Evolutionary conservation across 2,329 filamentous ascomycete species (phyloP).

Genomic region (Ilyonectria mors-panacis): DNA sequence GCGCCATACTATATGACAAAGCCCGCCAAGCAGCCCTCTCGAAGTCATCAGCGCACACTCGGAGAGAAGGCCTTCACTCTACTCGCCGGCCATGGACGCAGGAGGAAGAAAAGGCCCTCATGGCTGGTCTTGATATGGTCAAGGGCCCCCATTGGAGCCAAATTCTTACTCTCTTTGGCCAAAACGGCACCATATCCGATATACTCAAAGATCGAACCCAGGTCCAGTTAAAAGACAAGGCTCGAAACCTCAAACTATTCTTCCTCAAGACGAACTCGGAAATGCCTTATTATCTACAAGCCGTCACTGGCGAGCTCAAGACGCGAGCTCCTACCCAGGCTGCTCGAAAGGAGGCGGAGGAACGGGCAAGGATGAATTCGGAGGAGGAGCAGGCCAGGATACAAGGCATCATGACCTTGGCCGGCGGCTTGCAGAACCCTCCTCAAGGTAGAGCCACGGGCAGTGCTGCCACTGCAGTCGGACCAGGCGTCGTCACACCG

Average conservation of each 20-base stretch:
- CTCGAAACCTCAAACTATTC: constrained; percentile 89
- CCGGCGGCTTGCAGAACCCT: constrained; percentile 65
- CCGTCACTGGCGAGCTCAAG: constrained; percentile 91
- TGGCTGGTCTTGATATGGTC: constrained; percentile 89
- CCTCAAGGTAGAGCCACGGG: constrained; percentile 47
- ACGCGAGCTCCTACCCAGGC: constrained; percentile 84
- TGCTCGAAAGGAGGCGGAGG: constrained; percentile 78
- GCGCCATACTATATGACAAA: constrained; percentile 70
- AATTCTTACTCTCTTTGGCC: constrained; percentile 87
- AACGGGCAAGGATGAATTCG: constrained; percentile 70
- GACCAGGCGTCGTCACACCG: constrained; percentile 52
- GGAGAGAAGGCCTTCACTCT: constrained; percentile 71
- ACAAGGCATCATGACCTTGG: constrained; percentile 72
- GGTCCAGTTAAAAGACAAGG: constrained; percentile 94
- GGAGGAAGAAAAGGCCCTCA: constrained; percentile 90
- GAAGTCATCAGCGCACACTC: constrained; percentile 68
- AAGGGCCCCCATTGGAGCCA: constrained; percentile 95
- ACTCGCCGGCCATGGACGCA: constrained; percentile 87
- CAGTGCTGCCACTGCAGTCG: constrained; percentile 45
- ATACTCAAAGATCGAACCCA: constrained; percentile 91
- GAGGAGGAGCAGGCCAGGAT: constrained; percentile 73
- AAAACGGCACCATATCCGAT: constrained; percentile 83
- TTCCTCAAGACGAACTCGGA: constrained; percentile 94
- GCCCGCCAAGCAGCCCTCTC: constrained; percentile 72
- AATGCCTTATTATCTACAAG: constrained; percentile 89